Percentiles rank a stretch among this genome's conserved stretches.
These are phyloP conservation scores for Penicillium mononematosum DNA, from an alignment of 495 filamentous ascomycete genomes.

Conservation along the genomic window DNA sequence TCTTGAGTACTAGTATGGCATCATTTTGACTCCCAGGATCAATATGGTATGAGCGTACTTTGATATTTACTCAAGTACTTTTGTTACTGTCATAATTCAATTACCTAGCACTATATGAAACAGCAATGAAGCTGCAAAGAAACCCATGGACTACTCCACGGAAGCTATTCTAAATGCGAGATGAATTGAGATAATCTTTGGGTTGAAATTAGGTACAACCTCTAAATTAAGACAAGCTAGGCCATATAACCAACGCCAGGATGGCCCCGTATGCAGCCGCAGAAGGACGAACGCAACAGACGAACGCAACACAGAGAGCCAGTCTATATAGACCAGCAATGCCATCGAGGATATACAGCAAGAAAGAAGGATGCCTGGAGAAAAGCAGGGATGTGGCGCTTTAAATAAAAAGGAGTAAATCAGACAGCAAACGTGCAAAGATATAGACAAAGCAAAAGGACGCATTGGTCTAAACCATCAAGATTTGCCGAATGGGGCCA, in stretches of 20 bases:
- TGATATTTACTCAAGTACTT: not conserved
- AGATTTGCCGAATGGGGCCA: slow-evolving; percentile 16
- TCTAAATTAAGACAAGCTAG: slow-evolving; percentile 4
- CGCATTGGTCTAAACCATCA: slow-evolving; percentile 17
- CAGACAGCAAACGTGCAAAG: slow-evolving; percentile 4
- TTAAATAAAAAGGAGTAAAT: slow-evolving; percentile 3
- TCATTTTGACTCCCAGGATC: not conserved
- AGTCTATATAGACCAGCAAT: slow-evolving; percentile 6
- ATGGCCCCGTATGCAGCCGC: slow-evolving; percentile 1
- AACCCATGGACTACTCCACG: not conserved
- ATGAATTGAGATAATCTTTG: not conserved
- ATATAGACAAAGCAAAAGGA: slow-evolving; percentile 23
- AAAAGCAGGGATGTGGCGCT: slow-evolving; percentile 17
- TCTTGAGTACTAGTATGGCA: not conserved
- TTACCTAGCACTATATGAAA: not conserved
- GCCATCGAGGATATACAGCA: slow-evolving; percentile 6
- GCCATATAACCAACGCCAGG: slow-evolving; percentile 3
- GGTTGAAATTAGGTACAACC: slow-evolving; percentile 2
- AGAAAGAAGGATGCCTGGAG: slow-evolving; percentile 9
- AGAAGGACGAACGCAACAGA: not conserved
- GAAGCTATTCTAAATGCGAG: not conserved
- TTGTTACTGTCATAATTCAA: not conserved
- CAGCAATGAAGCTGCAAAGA: not conserved
- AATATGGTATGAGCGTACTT: not conserved
- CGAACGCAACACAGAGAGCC: not conserved